Evolutionary conservation across 225 moss, liverwort and hornwort species (phyloP).

Genomic region (Marchantia polymorpha): DNA sequence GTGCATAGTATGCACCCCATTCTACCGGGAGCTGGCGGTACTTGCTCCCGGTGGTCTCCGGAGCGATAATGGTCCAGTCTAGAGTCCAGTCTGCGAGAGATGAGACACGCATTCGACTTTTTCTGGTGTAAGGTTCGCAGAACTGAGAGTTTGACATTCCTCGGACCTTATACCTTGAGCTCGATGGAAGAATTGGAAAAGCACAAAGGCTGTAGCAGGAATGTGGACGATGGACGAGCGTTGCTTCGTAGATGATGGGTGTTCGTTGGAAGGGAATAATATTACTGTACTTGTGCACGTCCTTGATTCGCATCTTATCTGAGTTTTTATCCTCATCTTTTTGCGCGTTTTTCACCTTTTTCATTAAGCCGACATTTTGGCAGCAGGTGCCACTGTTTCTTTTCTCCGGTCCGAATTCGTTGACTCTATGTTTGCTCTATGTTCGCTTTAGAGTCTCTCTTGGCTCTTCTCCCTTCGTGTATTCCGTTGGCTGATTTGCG

Average conservation of each 20-base stretch:
- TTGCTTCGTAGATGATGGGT: neutral
- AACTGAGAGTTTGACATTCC: slow-evolving; percentile 7
- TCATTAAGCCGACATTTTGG: neutral
- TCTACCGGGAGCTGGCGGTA: neutral
- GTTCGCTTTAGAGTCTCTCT: neutral
- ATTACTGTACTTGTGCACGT: neutral
- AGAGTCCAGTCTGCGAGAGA: neutral
- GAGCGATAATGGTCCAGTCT: no score
- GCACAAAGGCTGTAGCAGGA: neutral
- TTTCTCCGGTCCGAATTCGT: neutral
- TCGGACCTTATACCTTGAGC: neutral
- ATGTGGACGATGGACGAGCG: no score
- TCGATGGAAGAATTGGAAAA: neutral
- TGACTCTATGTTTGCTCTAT: no score
- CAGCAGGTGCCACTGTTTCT: neutral
- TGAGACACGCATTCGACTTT: neutral
- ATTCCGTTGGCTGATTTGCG: neutral
- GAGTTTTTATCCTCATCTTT: neutral
- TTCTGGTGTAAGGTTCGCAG: neutral
- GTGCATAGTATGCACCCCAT: neutral
- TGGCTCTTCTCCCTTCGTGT: neutral
- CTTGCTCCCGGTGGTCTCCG: no score
- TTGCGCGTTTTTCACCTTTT: neutral
- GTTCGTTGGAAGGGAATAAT: slow-evolving; percentile 5
- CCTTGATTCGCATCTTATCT: neutral